Evolutionary conservation across 1,139 yeast genomes (phyloP).

Genomic region (Saccharomycopsis hybrid): DNA sequence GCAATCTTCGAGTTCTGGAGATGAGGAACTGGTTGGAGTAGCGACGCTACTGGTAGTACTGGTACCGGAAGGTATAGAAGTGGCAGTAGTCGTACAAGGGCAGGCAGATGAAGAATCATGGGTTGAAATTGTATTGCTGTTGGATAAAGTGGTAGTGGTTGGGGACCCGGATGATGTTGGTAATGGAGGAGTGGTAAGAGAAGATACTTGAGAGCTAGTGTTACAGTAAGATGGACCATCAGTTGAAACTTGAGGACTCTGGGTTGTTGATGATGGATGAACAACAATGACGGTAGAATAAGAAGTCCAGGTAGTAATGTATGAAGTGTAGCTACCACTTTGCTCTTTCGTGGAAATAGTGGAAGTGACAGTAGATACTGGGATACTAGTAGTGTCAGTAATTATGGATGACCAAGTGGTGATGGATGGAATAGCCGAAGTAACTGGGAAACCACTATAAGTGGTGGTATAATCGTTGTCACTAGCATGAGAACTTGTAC

Average conservation of each 20-base stretch:
- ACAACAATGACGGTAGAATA: constrained; percentile 4
- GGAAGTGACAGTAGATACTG: constrained; percentile 3
- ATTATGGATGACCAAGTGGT: constrained; percentile 17
- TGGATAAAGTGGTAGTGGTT: constrained; percentile 6
- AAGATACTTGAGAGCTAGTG: too few relatives aligned
- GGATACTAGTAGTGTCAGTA: constrained; percentile 11
- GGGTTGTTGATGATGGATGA: neutral
- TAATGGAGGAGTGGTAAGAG: constrained; percentile 9
- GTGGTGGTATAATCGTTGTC: constrained; percentile 26
- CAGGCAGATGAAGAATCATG: constrained; percentile 2
- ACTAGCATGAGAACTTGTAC: constrained; percentile 18
- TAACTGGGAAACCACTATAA: constrained; percentile 27
- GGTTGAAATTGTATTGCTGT: neutral
- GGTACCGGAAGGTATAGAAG: constrained; percentile 6
- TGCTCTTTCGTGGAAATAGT: neutral
- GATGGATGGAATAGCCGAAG: constrained; percentile 18
- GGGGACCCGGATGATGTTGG: constrained; percentile 12
- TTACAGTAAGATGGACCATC: constrained; percentile 3
- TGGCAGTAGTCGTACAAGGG: too few relatives aligned
- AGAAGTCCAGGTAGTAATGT: constrained; percentile 10
- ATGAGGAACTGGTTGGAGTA: constrained; percentile 19
- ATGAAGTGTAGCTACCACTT: neutral
- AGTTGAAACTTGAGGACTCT: neutral
- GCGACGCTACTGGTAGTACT: constrained; percentile 20
- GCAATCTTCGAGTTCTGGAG: constrained; percentile 27